A percentile compares a stretch with the other conserved stretches of the same genome.
Evolutionary conservation across 305 asterid species (phyloP).

Genomic region (Fraxinus sp.): DNA sequence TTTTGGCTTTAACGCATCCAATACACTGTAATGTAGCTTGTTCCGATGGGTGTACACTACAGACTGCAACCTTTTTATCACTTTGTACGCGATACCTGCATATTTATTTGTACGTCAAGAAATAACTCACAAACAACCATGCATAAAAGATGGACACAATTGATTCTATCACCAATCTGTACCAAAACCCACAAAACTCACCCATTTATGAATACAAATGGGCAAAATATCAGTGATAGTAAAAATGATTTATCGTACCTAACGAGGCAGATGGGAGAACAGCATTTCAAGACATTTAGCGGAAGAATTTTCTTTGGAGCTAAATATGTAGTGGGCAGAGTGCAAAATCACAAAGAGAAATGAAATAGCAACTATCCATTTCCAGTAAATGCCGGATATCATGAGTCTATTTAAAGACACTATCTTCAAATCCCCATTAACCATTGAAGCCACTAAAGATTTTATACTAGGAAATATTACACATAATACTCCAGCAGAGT

Average conservation of each 20-base stretch:
- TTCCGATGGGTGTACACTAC: conserved; percentile 94
- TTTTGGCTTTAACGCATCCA: conserved; percentile 86
- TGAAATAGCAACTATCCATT: neutral
- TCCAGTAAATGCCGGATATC: neutral
- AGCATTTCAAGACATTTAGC: neutral
- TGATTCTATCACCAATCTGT: neutral
- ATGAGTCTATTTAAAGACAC: neutral
- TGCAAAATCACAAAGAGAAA: neutral
- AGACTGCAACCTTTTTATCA: conserved; percentile 81
- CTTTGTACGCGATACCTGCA: conserved; percentile 94
- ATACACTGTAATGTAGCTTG: conserved; percentile 93
- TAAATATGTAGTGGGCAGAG: neutral
- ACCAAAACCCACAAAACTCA: neutral
- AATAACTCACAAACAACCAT: neutral
- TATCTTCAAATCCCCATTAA: neutral
- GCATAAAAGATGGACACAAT: neutral
- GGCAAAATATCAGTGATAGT: neutral
- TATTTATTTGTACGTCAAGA: conserved; percentile 8
- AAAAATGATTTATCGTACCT: neutral
- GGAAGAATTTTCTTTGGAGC: neutral
- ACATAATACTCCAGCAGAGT: neutral
- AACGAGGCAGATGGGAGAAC: neutral
- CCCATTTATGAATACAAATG: neutral
- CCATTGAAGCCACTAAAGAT: neutral
- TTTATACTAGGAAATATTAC: neutral